Base-by-base conservation (phyloP, 2,329 filamentous ascomycete genomes). In the Penicillium sumatraense region DNA sequence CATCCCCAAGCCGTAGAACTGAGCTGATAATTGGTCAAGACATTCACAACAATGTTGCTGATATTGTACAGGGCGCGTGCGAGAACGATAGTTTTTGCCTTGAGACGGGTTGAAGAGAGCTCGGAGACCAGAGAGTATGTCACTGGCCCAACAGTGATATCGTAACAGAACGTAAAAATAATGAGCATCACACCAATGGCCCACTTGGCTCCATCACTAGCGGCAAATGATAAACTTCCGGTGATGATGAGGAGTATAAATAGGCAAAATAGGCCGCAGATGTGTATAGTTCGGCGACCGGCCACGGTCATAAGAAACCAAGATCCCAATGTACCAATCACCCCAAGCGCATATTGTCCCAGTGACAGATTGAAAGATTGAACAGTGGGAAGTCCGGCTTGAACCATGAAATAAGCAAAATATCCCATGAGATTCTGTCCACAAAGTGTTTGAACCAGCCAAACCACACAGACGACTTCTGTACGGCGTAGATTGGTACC, bases 321-420 rank as follows among this genome's bases (percentile, higher is more conserved):
- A 13, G 52, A 54, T 5, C 46, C 29, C 5, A 54, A 20, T 3
- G 53, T 56, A 24, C 53, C 53, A 5, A 41, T 41, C 41, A 44
- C 41, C 4, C 42, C 49, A 67, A 89, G 86, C 45, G 79, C 85
- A 59, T 87, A 87, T 69, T 87, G 82, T 41, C 85, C 86, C 2
- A 76, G 54, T 3, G 71, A 69, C 6, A 56, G 58, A 33, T 68
- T 68, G 60, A 77, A 78, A 0, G 75, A 65, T 33, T 72, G 60
- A 2, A 60, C 49, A 5, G 62, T 55, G 47, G 35, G 46, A 3
- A 78, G 63, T 3, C 76, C 75, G 21, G 75, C 72, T 47, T 67
- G 66, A 24, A 64, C 56, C 56, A 66, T 69, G 58, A 76, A 75
- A 14, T 65, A 63, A 7, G 68, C 65, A 11, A 66, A 64, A 53